Base-by-base conservation (phyloP, 1,139 yeast genomes). In the Meyerozyma athensensis region DNA sequence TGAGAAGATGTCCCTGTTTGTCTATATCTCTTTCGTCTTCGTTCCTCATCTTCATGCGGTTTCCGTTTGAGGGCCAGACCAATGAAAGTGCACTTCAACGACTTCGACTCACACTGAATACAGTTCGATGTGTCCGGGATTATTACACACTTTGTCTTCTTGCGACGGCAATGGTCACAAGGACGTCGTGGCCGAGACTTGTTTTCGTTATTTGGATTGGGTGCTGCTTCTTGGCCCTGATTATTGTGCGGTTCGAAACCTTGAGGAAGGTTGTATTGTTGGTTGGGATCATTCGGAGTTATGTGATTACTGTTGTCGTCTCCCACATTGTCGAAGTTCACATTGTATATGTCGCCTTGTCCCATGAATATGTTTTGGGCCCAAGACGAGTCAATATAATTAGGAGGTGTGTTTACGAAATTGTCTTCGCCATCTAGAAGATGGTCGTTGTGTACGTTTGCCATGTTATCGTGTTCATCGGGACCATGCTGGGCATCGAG, bases 111-210 rank as follows among this genome's bases (percentile, higher is more conserved):
- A 59, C 92, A 83, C 52, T 79, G 82, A 18, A 75, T 75, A 55
- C 90, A 82, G 46, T 74, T 76, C 35, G 68, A 63, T 12, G 78
- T 59, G 33, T 74, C 77, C 2, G 86, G 81, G 1, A 74, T 65
- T 46, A 74, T 61, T 5, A 80, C 79, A 62, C 92, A 82, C 50
- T 78, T 77, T 19, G 77, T 78, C 48, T 79, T 80, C 37, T 82
- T 62, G 41, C 84, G 63, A 38, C 86, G 65, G 55, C 90, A 82
- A 48, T 79, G 85, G 50, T 80, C 86, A 54, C 90, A 82, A 1
- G 85, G 82, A 12, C 75, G 60, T 20, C 69, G 57, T 2, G 48
- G 36, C 5, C 28, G 33, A 8, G 24, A 8, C 3, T 7, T 22
- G 16, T 21, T 19, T 30, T 35, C 13, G 30, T 45, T 26, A 36